Base-by-base conservation (phyloP, 148 eudicot species). In the Fallopia convolvulus region DNA sequence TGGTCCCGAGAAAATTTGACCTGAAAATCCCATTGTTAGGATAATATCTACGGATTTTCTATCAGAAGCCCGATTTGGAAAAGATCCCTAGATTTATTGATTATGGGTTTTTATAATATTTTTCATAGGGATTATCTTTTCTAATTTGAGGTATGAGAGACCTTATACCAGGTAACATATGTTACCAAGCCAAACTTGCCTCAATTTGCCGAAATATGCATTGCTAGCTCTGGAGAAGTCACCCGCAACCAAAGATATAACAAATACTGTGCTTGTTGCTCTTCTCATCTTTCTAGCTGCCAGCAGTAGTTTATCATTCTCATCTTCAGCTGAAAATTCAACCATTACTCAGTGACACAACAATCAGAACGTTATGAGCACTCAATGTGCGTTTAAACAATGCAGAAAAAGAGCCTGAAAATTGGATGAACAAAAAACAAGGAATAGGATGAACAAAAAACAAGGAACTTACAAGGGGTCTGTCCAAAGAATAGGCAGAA, bases 1-100 rank as follows among this genome's bases (percentile, higher is more conserved):
- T 94, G 76, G 97, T 94, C 23, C 98, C 98, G 11, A 94, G 86
- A 78, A 94, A 94, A 79, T 94, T 94, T 42, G 98, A 94, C 87
- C 98, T 94, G 89, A 49, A 82, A 61, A 30, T 74, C 36, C 10
- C 52, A 32, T 18, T 58, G 63, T 75, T 44, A 79, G 70, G 55
- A 41, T 46, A 32, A 18, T 21, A 30, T 47, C 56, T 48, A 12
- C 39, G 39, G 39, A 0, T 36, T 36, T 36, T 36, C 39, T 36
- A 36, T 36, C 39, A 36, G 4, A 36, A 36, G 2, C 39, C 39
- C 3, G 39, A 2, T 36, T 36, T 36, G 39, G 39, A 36, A 36
- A 36, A 36, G 39, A 36, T 36, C 39, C 4, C 39, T 36, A 36
- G 39, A 36, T 36, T 36, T 4, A 36, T 36, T 36, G 39, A 36